A percentile compares a stretch with the other conserved stretches of the same genome.
Evolutionary conservation across 345 rosid genomes (phyloP).

Genomic region (Linum lewisii): DNA sequence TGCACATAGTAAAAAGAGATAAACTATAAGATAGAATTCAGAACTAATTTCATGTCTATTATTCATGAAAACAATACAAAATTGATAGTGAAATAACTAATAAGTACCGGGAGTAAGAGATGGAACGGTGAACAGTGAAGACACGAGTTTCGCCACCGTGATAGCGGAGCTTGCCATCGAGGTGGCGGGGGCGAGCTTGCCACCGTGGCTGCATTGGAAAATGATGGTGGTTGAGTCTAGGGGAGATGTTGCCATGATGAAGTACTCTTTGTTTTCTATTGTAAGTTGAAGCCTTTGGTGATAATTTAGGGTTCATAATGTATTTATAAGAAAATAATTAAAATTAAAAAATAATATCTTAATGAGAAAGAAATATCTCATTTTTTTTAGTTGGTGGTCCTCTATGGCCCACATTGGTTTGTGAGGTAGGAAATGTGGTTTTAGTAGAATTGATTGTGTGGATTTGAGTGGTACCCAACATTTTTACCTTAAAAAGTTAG

Average conservation of each 20-base stretch:
- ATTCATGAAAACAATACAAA: neutral
- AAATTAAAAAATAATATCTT: too few relatives aligned
- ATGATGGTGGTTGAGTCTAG: slow-evolving; percentile 35
- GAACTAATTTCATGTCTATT: neutral
- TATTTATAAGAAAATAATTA: too few relatives aligned
- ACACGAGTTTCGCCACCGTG: slow-evolving; percentile 83
- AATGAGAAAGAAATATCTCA: too few relatives aligned
- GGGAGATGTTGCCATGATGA: neutral
- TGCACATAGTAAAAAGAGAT: slow-evolving; percentile 33
- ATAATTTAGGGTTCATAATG: too few relatives aligned
- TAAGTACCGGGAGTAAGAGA: slow-evolving; percentile 62
- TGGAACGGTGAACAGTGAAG: slow-evolving; percentile 65
- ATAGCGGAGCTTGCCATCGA: slow-evolving; percentile 85
- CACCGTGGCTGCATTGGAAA: slow-evolving; percentile 84
- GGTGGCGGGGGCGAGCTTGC: slow-evolving; percentile 73
- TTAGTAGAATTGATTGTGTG: too few relatives aligned
- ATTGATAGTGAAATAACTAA: slow-evolving; percentile 1
- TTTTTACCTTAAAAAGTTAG: too few relatives aligned
- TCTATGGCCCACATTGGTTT: too few relatives aligned
- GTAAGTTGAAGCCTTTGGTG: too few relatives aligned
- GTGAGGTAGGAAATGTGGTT: too few relatives aligned
- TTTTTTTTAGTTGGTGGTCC: too few relatives aligned
- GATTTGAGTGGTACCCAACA: too few relatives aligned
- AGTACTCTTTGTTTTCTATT: too few relatives aligned
- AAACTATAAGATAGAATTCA: neutral